Evolutionary conservation across 805 yeast genomes (phyloP).

Genomic region (Wickerhamiella kurtzmanii): DNA sequence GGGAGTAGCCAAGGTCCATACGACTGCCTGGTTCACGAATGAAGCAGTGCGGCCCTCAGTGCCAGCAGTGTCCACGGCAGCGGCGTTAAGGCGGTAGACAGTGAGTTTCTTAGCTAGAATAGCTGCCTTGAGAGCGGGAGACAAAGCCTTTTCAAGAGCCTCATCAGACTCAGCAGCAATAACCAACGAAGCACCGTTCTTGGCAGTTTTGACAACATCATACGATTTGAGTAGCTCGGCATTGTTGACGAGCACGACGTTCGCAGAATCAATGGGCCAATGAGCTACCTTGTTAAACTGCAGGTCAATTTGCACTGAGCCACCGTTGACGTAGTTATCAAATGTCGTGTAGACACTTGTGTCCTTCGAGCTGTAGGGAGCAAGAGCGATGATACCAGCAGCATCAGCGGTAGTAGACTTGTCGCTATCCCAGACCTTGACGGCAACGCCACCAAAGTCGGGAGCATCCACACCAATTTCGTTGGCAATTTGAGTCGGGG

Average conservation of each 20-base stretch:
- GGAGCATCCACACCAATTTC: conserved; percentile 34
- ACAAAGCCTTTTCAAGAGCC: conserved; percentile 40
- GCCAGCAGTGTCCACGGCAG: conserved; percentile 41
- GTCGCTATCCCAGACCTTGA: conserved; percentile 17
- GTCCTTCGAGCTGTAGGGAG: conserved; percentile 21
- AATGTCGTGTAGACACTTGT: conserved; percentile 43
- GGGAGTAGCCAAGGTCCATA: conserved; percentile 63
- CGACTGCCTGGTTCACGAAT: conserved; percentile 65
- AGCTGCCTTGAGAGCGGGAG: conserved; percentile 38
- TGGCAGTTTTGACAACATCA: conserved; percentile 50
- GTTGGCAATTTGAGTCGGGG: conserved; percentile 53
- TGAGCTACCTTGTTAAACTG: conserved; percentile 35
- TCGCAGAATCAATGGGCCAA: conserved; percentile 41
- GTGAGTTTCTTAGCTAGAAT: conserved; percentile 40
- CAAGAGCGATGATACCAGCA: conserved; percentile 13
- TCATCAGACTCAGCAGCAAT: conserved; percentile 28
- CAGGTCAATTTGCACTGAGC: conserved; percentile 48
- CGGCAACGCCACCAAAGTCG: conserved; percentile 4
- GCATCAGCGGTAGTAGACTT: conserved; percentile 12
- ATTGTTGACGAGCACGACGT: conserved; percentile 52
- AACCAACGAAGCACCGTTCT: conserved; percentile 42
- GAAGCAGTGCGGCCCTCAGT: conserved; percentile 63
- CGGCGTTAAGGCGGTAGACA: conserved; percentile 47
- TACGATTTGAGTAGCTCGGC: conserved; percentile 39
- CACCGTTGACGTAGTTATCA: conserved; percentile 64